Percentiles rank a stretch among this genome's conserved stretches.
Evolutionary conservation across 139 green algal genomes (phyloP).

Genomic region (Volvox africanus): DNA sequence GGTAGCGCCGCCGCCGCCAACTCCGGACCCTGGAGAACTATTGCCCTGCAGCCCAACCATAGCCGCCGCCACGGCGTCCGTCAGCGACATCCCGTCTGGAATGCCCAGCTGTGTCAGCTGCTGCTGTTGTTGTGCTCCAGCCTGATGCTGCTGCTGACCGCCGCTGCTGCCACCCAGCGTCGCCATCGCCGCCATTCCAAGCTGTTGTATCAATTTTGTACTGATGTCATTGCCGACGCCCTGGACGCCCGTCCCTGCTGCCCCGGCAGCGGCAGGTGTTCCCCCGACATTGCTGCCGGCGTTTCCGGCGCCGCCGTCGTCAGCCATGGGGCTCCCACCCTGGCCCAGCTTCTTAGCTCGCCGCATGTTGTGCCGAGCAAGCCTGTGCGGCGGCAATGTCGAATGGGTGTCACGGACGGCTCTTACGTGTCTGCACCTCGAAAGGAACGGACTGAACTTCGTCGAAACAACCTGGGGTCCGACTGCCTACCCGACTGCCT

Average conservation of each 20-base stretch:
- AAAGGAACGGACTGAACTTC: too few relatives aligned
- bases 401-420: too few relatives aligned
- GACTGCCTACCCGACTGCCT: too few relatives aligned
- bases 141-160: not conserved
- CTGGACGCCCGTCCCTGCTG: not conserved
- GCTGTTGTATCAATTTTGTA: conserved; percentile 24
- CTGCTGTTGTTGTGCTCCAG: not conserved
- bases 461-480: too few relatives aligned
- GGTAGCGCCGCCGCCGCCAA: not conserved
- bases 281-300: not conserved
- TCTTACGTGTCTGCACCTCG: too few relatives aligned
- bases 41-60: conserved; percentile 25
- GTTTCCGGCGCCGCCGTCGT: not conserved
- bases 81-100: not conserved
- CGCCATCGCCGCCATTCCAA: conserved; percentile 12
- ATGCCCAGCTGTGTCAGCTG: not conserved
- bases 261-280: not conserved
- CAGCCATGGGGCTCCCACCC: not conserved
- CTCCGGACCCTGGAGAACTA: not conserved
- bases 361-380: conserved; percentile 35
- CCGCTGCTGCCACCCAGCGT: not conserved
- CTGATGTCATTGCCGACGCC: not conserved
- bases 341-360: conserved; percentile 40
- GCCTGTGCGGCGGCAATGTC: not conserved
- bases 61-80: conserved; percentile 11